These are phyloP conservation scores for Nannochloropsis granulata DNA, from an alignment of 108 stramenopile species.

Conservation along the genomic window DNA sequence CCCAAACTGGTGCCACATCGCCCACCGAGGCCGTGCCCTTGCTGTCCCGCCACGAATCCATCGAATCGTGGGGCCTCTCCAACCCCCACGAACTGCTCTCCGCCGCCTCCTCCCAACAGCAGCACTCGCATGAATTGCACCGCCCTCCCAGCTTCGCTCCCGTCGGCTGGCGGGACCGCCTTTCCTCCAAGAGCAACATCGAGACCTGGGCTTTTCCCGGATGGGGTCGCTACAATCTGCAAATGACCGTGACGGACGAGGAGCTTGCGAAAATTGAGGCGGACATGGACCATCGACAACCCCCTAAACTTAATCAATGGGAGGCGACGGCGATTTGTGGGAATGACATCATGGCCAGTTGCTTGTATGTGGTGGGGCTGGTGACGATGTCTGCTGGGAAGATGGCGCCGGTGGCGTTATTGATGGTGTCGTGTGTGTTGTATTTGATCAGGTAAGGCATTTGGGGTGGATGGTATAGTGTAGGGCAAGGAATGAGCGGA, in stretches of 20 bases:
- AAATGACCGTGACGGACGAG: not conserved
- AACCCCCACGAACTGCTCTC: not conserved
- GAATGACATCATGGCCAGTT: conserved; percentile 48
- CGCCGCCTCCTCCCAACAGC: not conserved
- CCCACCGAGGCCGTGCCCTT: not conserved
- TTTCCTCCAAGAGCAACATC: not conserved
- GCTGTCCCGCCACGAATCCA: not conserved
- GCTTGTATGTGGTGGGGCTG: conserved; percentile 45
- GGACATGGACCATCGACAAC: not conserved
- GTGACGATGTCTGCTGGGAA: conserved; percentile 42
- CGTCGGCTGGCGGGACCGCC: not conserved
- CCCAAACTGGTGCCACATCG: too few species aligned
- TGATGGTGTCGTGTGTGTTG: conserved; percentile 43
- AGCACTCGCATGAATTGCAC: not conserved
- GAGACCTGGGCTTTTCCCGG: not conserved
- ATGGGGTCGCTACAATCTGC: not conserved
- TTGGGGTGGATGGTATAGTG: not conserved
- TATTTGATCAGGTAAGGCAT: conserved; percentile 43
- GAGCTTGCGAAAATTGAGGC: not conserved
- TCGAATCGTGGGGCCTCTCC: not conserved
- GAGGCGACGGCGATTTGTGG: conserved; percentile 53
- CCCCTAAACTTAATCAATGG: conserved; percentile 39
- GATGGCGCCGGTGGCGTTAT: conserved; percentile 50
- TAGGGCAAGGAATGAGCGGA: not conserved
- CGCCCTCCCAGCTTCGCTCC: not conserved